Conservation (phyloP, 2,329 filamentous ascomycete genomes). For the Ophiostoma himal-ulmi region DNA sequence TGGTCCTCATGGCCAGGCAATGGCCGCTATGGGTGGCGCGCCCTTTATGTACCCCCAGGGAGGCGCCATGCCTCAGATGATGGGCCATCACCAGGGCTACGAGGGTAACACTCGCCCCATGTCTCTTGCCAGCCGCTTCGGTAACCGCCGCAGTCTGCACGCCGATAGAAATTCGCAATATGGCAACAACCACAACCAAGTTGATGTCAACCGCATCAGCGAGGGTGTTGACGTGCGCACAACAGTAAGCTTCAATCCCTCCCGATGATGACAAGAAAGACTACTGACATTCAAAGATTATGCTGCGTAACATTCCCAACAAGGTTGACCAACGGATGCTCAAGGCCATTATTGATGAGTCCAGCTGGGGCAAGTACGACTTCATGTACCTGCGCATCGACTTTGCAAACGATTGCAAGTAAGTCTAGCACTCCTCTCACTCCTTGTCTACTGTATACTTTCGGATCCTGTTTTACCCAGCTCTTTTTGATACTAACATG, state of each 20-base stretch:
- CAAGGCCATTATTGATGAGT: slow-evolving; percentile 72
- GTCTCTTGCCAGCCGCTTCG: slow-evolving; percentile 29
- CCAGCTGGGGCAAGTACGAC: slow-evolving; percentile 77
- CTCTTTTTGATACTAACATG: slow-evolving; percentile 25
- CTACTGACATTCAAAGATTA: slow-evolving; percentile 53
- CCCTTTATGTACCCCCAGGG: slow-evolving; percentile 22
- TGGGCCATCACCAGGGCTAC: slow-evolving; percentile 29
- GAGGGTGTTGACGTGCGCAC: slow-evolving; percentile 68
- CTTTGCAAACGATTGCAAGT: slow-evolving; percentile 80
- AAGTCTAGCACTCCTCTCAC: slow-evolving; percentile 34
- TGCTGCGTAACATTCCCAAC: slow-evolving; percentile 93
- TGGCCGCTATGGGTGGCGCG: slow-evolving; percentile 28
- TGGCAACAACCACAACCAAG: slow-evolving; percentile 54
- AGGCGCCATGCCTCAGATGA: neutral
- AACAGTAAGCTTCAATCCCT: slow-evolving; percentile 49
- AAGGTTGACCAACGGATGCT: slow-evolving; percentile 73
- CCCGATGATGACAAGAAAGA: neutral
- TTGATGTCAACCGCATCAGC: slow-evolving; percentile 55
- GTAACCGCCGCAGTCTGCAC: slow-evolving; percentile 43
- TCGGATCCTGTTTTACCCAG: too few species aligned
- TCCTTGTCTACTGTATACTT: neutral
- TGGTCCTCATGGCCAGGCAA: slow-evolving; percentile 30
- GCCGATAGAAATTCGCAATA: slow-evolving; percentile 20
- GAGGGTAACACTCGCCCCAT: slow-evolving; percentile 34
- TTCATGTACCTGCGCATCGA: slow-evolving; percentile 94